Conservation (phyloP, 2,329 filamentous ascomycete species). For the Calonectria crousiana region DNA sequence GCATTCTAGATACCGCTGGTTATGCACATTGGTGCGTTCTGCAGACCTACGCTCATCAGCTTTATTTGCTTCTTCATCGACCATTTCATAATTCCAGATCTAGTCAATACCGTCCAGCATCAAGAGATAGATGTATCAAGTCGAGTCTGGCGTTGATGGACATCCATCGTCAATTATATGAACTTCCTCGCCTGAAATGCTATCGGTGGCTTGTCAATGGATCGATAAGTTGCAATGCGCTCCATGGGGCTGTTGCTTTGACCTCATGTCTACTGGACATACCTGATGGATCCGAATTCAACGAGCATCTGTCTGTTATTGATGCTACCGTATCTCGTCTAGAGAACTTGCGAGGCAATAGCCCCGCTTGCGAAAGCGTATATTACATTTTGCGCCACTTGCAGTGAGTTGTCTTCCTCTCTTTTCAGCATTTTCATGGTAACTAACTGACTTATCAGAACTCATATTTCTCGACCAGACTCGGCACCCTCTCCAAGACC, state of each 20-base stretch:
- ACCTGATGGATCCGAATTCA: constrained; percentile 15
- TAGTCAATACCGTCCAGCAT: constrained; percentile 9
- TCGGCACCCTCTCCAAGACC: background rate
- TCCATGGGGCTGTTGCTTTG: constrained; percentile 33
- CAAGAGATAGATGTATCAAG: constrained; percentile 26
- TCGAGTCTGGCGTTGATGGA: constrained; percentile 30
- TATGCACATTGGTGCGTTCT: constrained; percentile 35
- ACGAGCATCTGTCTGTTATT: constrained; percentile 2
- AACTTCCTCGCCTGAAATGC: constrained; percentile 27
- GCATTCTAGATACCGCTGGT: constrained; percentile 27
- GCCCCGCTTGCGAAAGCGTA: constrained; percentile 24
- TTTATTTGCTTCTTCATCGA: constrained; percentile 34
- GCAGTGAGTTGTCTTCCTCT: constrained; percentile 17
- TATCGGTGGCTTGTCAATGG: constrained; percentile 34
- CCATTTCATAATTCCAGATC: constrained; percentile 25
- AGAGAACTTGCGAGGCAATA: constrained; percentile 16
- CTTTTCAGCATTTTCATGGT: background rate
- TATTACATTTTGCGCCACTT: constrained; percentile 28
- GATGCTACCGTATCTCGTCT: constrained; percentile 12
- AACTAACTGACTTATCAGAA: constrained; percentile 1
- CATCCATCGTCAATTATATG: constrained; percentile 28
- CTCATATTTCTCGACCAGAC: constrained; percentile 9
- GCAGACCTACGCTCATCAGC: constrained; percentile 34
- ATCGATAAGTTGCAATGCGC: constrained; percentile 23
- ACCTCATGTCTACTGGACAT: constrained; percentile 30